Evolutionary conservation across 805 yeast species (phyloP).

Genomic region (Metschnikowia dekortorum): DNA sequence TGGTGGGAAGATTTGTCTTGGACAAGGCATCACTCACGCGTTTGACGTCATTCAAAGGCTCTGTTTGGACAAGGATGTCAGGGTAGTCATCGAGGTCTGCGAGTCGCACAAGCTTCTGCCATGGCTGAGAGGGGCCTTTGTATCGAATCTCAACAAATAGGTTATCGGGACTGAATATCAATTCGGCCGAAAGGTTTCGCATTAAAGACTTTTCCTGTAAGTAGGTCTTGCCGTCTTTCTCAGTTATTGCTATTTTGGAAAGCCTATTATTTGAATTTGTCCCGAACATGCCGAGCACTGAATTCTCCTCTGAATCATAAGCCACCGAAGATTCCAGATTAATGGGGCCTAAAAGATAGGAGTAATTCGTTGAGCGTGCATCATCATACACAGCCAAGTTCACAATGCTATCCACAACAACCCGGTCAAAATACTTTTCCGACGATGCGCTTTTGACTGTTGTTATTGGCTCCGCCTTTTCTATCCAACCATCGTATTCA

Average conservation of each 20-base stretch:
- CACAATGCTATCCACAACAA: conserved; percentile 16
- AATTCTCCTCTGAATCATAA: conserved; percentile 15
- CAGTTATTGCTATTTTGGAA: conserved; percentile 4
- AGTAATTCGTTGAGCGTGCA: conserved; percentile 12
- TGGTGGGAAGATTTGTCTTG: conserved; percentile 49
- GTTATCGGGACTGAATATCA: conserved; percentile 19
- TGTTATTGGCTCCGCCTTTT: conserved; percentile 15
- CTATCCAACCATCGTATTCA: conserved; percentile 22
- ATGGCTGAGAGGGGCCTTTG: conserved; percentile 22
- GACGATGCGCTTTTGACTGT: conserved; percentile 7
- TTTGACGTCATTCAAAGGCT: conserved; percentile 18
- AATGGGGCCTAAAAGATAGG: conserved; percentile 17
- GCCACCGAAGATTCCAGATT: conserved; percentile 14
- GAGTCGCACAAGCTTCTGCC: conserved; percentile 22
- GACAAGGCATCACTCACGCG: conserved; percentile 17
- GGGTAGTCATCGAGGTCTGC: conserved; percentile 13
- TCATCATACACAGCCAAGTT: conserved; percentile 20
- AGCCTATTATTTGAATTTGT: conserved; percentile 13
- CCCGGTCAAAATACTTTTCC: conserved; percentile 19
- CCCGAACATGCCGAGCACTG: conserved; percentile 16
- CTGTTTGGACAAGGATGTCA: conserved; percentile 8
- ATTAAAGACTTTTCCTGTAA: neutral
- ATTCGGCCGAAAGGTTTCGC: conserved; percentile 1
- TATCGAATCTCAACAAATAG: conserved; percentile 20
- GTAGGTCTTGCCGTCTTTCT: neutral